Conservation (phyloP, 1,139 yeast species). For the Hanseniaspora uvarum region DNA sequence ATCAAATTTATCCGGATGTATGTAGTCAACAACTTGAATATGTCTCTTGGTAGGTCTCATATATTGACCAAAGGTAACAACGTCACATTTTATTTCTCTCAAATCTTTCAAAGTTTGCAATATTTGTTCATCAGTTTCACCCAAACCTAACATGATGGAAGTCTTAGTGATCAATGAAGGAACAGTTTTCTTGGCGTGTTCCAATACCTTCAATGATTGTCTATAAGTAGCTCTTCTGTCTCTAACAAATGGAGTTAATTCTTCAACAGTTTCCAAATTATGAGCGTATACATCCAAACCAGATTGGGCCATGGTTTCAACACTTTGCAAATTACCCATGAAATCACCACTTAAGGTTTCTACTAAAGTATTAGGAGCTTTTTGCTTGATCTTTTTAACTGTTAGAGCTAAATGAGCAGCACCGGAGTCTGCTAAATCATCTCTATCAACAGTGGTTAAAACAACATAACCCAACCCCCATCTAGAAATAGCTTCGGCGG, state of each 20-base stretch:
- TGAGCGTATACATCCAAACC: constrained; percentile 97
- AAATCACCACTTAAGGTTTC: constrained; percentile 95
- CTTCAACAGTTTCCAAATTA: constrained; percentile 93
- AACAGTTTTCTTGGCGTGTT: constrained; percentile 66
- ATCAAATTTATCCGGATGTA: constrained; percentile 90
- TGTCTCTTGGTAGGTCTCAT: constrained; percentile 99
- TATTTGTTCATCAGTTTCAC: constrained; percentile 88
- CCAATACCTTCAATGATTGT: constrained; percentile 69
- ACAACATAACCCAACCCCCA: constrained; percentile 99
- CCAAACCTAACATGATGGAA: constrained; percentile 91
- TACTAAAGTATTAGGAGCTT: constrained; percentile 83
- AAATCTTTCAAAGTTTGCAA: constrained; percentile 64
- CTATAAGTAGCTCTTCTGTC: constrained; percentile 94
- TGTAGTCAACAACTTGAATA: constrained; percentile 93
- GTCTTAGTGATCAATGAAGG: constrained; percentile 82
- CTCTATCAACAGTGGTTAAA: constrained; percentile 94
- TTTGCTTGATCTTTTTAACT: constrained; percentile 68
- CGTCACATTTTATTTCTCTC: constrained; percentile 71
- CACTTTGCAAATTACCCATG: constrained; percentile 78
- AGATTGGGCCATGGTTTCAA: constrained; percentile 64
- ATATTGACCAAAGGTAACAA: constrained; percentile 96
- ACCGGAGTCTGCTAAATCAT: constrained; percentile 89
- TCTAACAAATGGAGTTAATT: constrained; percentile 83
- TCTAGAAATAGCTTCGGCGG: constrained; percentile 92
- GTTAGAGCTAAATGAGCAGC: constrained; percentile 84